Conservation (phyloP, 805 yeast genomes). For the Ogataea naganishii region DNA sequence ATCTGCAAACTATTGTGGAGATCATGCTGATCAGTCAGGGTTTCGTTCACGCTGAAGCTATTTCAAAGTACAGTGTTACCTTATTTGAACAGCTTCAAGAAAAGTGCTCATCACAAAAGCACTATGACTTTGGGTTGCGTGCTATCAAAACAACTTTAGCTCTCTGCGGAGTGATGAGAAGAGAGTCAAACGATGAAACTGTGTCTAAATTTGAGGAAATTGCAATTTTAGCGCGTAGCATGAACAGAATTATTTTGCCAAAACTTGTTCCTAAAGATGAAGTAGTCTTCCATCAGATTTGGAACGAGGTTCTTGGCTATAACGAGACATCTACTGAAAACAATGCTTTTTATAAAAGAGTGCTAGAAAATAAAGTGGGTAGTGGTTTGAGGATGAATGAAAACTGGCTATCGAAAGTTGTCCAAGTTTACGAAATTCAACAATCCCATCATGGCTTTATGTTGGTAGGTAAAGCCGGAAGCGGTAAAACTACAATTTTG, state of each 20-base stretch:
- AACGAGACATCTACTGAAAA: slow-evolving; percentile 12
- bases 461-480: slow-evolving; percentile 67
- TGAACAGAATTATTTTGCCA: slow-evolving; percentile 60
- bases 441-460: slow-evolving; percentile 69
- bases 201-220: slow-evolving; percentile 14
- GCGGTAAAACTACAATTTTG: slow-evolving; percentile 63
- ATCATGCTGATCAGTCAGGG: slow-evolving; percentile 71
- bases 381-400: slow-evolving; percentile 26
- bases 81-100: slow-evolving; percentile 40
- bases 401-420: slow-evolving; percentile 43
- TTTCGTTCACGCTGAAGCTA: slow-evolving; percentile 35
- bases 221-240: slow-evolving; percentile 37
- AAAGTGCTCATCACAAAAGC: slow-evolving; percentile 44
- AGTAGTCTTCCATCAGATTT: slow-evolving; percentile 22
- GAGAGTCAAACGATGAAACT: slow-evolving; percentile 3
- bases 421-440: slow-evolving; percentile 57
- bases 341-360: slow-evolving; percentile 15
- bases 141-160: slow-evolving; percentile 62
- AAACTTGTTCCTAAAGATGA: slow-evolving; percentile 52
- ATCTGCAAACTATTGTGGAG: slow-evolving; percentile 56
- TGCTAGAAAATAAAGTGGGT: slow-evolving; percentile 20
- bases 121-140: slow-evolving; percentile 88
- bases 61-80: slow-evolving; percentile 43
- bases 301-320: slow-evolving; percentile 20
- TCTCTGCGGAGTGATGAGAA: slow-evolving; percentile 43